Evolutionary conservation across 345 rosid genomes (phyloP).

Genomic region (Eucalyptus shirleyi): DNA sequence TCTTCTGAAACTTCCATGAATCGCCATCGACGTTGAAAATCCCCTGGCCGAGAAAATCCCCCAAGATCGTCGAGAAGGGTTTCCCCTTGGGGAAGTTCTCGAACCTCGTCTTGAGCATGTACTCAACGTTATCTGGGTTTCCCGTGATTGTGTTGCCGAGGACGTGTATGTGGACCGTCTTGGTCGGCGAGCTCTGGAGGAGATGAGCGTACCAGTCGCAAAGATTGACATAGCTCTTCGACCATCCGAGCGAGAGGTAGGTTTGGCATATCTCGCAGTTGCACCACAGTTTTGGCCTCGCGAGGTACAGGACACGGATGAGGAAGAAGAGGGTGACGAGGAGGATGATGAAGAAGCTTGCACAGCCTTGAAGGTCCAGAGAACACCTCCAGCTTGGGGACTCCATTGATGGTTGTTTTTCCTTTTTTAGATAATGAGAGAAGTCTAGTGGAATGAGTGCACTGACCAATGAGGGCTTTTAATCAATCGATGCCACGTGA

Average conservation of each 20-base stretch:
- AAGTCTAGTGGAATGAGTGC: neutral
- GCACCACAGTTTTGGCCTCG: conserved; percentile 35
- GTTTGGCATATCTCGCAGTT: conserved; percentile 56
- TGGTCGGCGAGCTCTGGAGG: conserved; percentile 33
- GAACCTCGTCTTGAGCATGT: conserved; percentile 58
- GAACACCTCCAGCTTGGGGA: neutral
- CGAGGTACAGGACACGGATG: neutral
- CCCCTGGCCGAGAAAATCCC: conserved; percentile 71
- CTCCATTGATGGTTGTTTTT: neutral
- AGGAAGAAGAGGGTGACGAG: neutral
- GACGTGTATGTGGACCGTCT: conserved; percentile 63
- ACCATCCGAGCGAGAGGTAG: conserved; percentile 49
- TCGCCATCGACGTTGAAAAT: conserved; percentile 80
- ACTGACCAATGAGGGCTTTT: neutral
- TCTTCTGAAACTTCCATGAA: conserved; percentile 54
- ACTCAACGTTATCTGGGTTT: conserved; percentile 55
- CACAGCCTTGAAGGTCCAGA: neutral
- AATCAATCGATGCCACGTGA: neutral
- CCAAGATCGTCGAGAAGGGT: conserved; percentile 57
- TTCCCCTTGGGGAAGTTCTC: conserved; percentile 74
- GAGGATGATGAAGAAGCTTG: neutral
- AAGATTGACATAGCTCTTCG: conserved; percentile 38
- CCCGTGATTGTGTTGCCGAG: conserved; percentile 58
- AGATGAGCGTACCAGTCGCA: conserved; percentile 77
- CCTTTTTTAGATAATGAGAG: neutral